phyloP scores from a whole-genome alignment of 805 yeast genomes.

The Wickerhamiella australiensis region DNA sequence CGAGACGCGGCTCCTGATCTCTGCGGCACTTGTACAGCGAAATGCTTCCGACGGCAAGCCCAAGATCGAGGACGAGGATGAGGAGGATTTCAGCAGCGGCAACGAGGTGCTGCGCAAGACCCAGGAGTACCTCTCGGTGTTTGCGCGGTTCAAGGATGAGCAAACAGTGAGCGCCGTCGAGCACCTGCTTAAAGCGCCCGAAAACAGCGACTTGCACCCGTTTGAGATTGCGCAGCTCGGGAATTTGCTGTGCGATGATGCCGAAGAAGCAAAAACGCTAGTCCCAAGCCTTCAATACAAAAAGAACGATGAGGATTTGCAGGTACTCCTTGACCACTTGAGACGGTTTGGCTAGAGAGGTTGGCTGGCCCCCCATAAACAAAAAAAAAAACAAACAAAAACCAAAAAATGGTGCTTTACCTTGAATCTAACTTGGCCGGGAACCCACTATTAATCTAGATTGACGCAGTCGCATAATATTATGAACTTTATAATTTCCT shows the following conservation, averaged over 20 bases:
- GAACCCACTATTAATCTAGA: too few species aligned
- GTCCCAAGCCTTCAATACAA: slow-evolving; percentile 77
- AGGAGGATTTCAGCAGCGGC: slow-evolving; percentile 25
- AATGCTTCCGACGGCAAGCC: slow-evolving; percentile 27
- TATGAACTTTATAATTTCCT: neutral
- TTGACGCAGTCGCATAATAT: slow-evolving; percentile 1
- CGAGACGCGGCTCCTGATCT: slow-evolving; percentile 79
- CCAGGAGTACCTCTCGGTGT: slow-evolving; percentile 68
- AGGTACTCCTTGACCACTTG: slow-evolving; percentile 75
- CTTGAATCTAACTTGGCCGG: neutral
- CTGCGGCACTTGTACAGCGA: slow-evolving; percentile 77
- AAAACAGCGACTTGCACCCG: slow-evolving; percentile 73
- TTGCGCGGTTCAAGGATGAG: slow-evolving; percentile 83
- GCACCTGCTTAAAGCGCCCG: slow-evolving; percentile 61
- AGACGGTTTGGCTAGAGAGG: slow-evolving; percentile 30
- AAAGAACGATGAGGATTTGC: slow-evolving; percentile 76
- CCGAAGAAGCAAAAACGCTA: slow-evolving; percentile 90
- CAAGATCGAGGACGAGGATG: slow-evolving; percentile 27
- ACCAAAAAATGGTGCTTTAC: too few species aligned
- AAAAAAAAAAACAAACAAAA: too few species aligned
- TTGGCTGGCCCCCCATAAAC: too few species aligned
- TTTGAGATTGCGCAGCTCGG: slow-evolving; percentile 88
- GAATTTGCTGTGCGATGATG: slow-evolving; percentile 86
- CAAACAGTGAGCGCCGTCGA: slow-evolving; percentile 92
- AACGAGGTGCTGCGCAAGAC: slow-evolving; percentile 72